phyloP scores from a whole-genome alignment of 208 protist species.

The Trypanosoma boissoni region DNA sequence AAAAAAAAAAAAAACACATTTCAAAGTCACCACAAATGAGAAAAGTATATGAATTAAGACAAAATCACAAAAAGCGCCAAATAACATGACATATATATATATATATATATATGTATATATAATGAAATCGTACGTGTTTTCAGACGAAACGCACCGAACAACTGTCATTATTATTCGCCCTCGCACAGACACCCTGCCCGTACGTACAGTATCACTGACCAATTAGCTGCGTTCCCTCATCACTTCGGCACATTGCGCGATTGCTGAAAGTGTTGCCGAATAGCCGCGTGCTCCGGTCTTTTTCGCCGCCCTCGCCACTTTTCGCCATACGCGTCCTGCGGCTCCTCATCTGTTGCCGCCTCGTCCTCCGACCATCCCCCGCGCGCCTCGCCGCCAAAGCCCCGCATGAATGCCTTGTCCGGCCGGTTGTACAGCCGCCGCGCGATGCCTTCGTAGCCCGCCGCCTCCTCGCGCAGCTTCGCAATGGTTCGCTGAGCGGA shows the following conservation, averaged over 20 bases:
- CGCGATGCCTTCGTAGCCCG: conserved; percentile 67
- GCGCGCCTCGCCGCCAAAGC: neutral
- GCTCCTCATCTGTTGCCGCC: conserved; percentile 45
- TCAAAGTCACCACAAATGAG: neutral
- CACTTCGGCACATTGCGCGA: conserved; percentile 36
- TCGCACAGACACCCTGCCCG: too few species aligned
- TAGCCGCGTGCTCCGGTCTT: conserved; percentile 62
- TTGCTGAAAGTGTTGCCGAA: conserved; percentile 45
- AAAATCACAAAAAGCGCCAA: neutral
- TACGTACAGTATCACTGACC: too few species aligned
- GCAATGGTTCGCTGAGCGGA: conserved; percentile 51
- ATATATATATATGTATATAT: conserved; percentile 1
- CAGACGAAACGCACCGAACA: too few species aligned
- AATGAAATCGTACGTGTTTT: neutral
- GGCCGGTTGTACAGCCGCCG: conserved; percentile 56
- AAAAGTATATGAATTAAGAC: neutral
- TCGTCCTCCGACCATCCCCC: conserved; percentile 12
- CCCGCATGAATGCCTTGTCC: conserved; percentile 73
- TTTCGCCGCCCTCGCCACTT: conserved; percentile 55
- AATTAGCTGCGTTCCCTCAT: neutral
- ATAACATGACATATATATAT: neutral
- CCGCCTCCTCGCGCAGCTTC: conserved; percentile 64
- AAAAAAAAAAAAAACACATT: neutral
- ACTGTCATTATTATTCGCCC: too few species aligned
- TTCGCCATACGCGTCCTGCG: conserved; percentile 34